Percentiles rank a stretch among this genome's conserved stretches.
Evolutionary conservation across 2,329 filamentous ascomycete species (phyloP).

Genomic region (Curvularia spicifera): DNA sequence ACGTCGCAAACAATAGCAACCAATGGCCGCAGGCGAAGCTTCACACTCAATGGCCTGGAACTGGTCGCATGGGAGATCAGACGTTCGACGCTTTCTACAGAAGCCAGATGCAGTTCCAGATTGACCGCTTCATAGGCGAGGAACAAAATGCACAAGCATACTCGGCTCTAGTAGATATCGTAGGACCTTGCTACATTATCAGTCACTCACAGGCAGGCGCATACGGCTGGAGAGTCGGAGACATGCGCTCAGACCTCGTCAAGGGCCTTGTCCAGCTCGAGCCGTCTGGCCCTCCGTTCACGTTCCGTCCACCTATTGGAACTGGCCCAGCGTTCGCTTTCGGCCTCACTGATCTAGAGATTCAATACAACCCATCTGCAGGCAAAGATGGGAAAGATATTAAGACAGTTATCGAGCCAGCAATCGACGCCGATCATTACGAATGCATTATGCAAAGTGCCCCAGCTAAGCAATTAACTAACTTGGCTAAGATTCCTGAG

Average conservation of each 20-base stretch:
- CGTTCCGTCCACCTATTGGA: not conserved
- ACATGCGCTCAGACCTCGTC: conserved; percentile 57
- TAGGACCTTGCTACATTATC: conserved; percentile 54
- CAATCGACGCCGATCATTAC: not conserved
- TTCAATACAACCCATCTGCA: not conserved
- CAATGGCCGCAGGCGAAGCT: conserved; percentile 52
- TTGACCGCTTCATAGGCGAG: conserved; percentile 31
- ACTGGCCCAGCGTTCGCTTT: conserved; percentile 1
- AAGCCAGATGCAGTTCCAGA: conserved; percentile 48
- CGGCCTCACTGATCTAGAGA: not conserved
- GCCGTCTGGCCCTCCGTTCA: conserved; percentile 60
- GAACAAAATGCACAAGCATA: conserved; percentile 42
- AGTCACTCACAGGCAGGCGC: conserved; percentile 57
- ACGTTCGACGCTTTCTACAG: conserved; percentile 59
- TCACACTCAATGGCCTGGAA: conserved; percentile 54
- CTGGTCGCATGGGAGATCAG: conserved; percentile 51
- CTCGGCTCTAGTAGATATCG: conserved; percentile 51
- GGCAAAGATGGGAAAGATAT: conserved; percentile 1
- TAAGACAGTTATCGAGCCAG: not conserved
- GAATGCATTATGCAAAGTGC: conserved; percentile 1
- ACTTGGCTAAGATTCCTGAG: conserved; percentile 56
- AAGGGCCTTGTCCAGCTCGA: conserved; percentile 60
- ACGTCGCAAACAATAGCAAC: conserved; percentile 6
- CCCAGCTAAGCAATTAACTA: conserved; percentile 51
- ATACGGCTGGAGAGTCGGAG: conserved; percentile 50